Base-by-base conservation (phyloP, 2,329 filamentous ascomycete genomes). In the Aspergillus quadricinctus region DNA sequence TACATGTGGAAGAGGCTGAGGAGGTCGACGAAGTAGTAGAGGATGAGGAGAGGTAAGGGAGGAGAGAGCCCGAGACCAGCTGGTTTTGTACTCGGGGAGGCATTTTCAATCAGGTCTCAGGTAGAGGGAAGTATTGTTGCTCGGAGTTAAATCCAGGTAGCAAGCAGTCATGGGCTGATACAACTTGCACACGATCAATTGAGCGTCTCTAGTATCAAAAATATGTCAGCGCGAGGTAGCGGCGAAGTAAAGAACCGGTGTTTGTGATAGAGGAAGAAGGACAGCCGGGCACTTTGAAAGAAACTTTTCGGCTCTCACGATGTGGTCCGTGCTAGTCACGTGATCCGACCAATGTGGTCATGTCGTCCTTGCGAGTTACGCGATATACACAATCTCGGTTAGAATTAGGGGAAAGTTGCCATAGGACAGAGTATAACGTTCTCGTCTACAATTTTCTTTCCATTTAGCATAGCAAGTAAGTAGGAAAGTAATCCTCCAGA, bases 1-100 rank as follows among this genome's bases (percentile, higher is more conserved):
- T 48, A 52, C 52, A 57, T 51, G 59, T 57, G 29, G 59, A 54
- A 14, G 59, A 61, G 9, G 62, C 54, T 35, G 60, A 65, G 29
- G 68, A 66, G n/a, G 57, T 49, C 17, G 62, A 64, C 48, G 56
- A 41, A 25, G 50, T 61, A 57, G 64, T 61, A 57, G 64, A 63
- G 46, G 63, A 64, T 50, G 69, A 64, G 56, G 70, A 68, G 59
- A 71, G 57, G 59, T 66, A 67, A 61, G 69, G 67, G 57, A 70
- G 63, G 58, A 72, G 65, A 43, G 68, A 65, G 59, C 66, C 71
- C 45, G 72, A 67, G 53, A 74, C 66, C 49, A 66, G 63, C 57
- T 67, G 68, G 62, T 61, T 70, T 56, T 72, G 67, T 69, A 76
- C 66, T 68, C 73, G 70, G 29, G 72, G 72, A 62, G 74, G 69